Conservation (phyloP, 139 green algal species). For the Desmodesmus armatus region DNA sequence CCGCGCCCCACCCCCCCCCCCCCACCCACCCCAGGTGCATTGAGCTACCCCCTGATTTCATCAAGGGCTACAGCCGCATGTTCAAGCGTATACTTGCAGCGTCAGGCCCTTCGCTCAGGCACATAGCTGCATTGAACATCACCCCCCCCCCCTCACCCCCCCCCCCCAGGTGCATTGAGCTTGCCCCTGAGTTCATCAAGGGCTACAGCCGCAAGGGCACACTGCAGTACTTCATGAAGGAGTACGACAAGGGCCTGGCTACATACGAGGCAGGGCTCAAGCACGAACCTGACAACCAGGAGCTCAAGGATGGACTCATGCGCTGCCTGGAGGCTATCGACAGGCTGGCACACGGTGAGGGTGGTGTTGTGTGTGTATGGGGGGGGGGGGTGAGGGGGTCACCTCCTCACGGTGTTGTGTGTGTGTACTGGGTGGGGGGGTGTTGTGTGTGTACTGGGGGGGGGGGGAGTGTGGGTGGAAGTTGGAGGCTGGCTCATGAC, state of each 20-base stretch:
- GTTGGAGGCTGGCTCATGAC: too few species aligned
- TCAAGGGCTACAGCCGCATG: conserved; percentile 92
- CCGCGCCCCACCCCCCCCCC: too few species aligned
- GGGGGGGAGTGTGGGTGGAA: too few species aligned
- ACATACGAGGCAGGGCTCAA: conserved; percentile 89
- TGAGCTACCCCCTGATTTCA: conserved; percentile 91
- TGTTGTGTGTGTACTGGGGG: too few species aligned
- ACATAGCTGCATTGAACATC: too few species aligned
- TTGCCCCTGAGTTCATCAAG: conserved; percentile 94
- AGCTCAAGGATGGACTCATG: conserved; percentile 93
- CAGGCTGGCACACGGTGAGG: conserved; percentile 56
- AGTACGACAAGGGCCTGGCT: conserved; percentile 85
- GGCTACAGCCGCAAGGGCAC: conserved; percentile 90
- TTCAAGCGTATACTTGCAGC: too few species aligned
- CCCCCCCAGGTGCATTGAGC: conserved; percentile 90
- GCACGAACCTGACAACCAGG: conserved; percentile 89
- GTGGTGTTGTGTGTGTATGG: too few species aligned
- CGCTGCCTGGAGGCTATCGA: conserved; percentile 84
- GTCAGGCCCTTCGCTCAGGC: too few species aligned
- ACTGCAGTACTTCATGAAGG: conserved; percentile 98
- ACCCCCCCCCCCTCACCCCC: too few species aligned
- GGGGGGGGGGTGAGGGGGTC: too few species aligned
- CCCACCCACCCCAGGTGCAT: conserved; percentile 86
- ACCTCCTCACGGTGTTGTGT: too few species aligned
- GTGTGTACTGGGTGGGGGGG: too few species aligned